phyloP scores from a whole-genome alignment of 768 basidiomycete species.

The Gloeostereum incarnatum region DNA sequence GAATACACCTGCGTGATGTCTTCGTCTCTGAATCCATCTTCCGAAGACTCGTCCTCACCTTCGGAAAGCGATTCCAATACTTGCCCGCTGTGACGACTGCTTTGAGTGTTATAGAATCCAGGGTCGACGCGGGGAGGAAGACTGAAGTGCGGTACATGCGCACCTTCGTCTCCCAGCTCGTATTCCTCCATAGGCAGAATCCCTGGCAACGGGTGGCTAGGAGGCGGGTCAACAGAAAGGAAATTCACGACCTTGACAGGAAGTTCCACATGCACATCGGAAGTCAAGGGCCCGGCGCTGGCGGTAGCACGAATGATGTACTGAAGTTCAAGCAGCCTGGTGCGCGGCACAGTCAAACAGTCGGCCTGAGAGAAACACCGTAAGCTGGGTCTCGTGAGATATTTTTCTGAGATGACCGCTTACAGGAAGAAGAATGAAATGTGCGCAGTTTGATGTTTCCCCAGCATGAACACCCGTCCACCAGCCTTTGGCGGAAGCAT shows the following conservation, averaged over 20 bases:
- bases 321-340: conserved; percentile 66
- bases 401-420: conserved; percentile 21
- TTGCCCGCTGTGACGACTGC: not conserved
- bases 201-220: conserved; percentile 24
- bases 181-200: conserved; percentile 8
- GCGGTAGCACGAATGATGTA: conserved; percentile 62
- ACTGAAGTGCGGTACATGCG: not conserved
- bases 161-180: not conserved
- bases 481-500: conserved; percentile 81
- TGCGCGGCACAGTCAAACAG: conserved; percentile 57
- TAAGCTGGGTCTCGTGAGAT: conserved; percentile 1
- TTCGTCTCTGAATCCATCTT: conserved; percentile 1
- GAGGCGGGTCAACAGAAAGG: conserved; percentile 78
- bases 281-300: conserved; percentile 45
- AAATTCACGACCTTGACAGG: conserved; percentile 78
- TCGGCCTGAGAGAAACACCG: conserved; percentile 39
- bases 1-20: not conserved
- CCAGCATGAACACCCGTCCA: conserved; percentile 75
- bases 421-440: conserved; percentile 70
- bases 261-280: conserved; percentile 60
- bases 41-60: not conserved
- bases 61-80: conserved; percentile 6
- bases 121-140: not conserved
- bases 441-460: conserved; percentile 52
- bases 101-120: not conserved